phyloP scores from a whole-genome alignment of 371 early-diverging fungal genomes.

The Mucor saturninus region DNA sequence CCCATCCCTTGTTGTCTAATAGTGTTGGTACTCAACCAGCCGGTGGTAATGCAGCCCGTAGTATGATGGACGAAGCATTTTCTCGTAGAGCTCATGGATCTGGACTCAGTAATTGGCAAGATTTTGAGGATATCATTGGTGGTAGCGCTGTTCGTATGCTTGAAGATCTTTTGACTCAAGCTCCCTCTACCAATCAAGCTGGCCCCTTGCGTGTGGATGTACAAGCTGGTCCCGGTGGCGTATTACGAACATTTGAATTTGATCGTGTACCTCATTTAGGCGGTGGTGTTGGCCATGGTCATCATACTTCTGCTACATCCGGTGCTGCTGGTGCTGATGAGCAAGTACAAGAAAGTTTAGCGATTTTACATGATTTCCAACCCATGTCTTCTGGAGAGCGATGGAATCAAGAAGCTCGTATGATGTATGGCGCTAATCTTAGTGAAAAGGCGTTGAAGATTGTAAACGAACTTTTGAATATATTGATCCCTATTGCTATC shows the following conservation, averaged over 20 bases:
- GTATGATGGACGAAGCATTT: slow-evolving; percentile 17
- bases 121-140: slow-evolving; percentile 75
- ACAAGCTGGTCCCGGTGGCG: slow-evolving; percentile 45
- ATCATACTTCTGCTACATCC: neutral
- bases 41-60: slow-evolving; percentile 15
- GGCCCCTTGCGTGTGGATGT: slow-evolving; percentile 61
- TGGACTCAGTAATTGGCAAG: slow-evolving; percentile 57
- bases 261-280: slow-evolving; percentile 28
- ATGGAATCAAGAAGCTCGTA: slow-evolving; percentile 87
- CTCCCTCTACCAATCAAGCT: slow-evolving; percentile 35
- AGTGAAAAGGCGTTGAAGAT: slow-evolving; percentile 66
- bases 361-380: slow-evolving; percentile 70
- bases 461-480: slow-evolving; percentile 69
- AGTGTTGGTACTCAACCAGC: slow-evolving; percentile 16
- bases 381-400: slow-evolving; percentile 81
- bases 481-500: slow-evolving; percentile 75
- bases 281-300: neutral
- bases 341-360: slow-evolving; percentile 48
- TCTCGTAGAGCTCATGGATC: slow-evolving; percentile 25
- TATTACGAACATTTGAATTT: slow-evolving; percentile 51
- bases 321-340: slow-evolving; percentile 1
- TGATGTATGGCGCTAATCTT: slow-evolving; percentile 74
- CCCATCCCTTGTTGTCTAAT: slow-evolving; percentile 75
- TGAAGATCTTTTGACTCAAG: slow-evolving; percentile 64
- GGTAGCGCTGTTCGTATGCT: slow-evolving; percentile 72